Evolutionary conservation across 345 rosid genomes (phyloP).

Genomic region (Sisymbrium altissimum): DNA sequence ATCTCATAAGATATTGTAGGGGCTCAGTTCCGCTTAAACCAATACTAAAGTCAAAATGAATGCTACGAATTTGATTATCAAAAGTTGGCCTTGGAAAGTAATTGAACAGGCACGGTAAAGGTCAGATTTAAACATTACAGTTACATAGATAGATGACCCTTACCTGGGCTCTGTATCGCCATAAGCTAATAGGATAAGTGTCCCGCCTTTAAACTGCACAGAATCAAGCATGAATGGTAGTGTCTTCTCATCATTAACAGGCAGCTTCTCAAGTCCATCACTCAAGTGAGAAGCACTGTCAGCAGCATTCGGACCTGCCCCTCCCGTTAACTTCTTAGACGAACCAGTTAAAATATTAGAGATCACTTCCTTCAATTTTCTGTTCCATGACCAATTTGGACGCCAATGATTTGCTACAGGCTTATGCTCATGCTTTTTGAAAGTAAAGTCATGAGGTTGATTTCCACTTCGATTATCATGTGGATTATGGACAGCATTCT

Average conservation of each 20-base stretch:
- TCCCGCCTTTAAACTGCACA: slow-evolving; percentile 84
- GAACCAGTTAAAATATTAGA: slow-evolving; percentile 35
- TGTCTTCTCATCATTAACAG: slow-evolving; percentile 58
- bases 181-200: slow-evolving; percentile 72
- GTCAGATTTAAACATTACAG: background rate
- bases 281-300: slow-evolving; percentile 58
- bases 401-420: slow-evolving; percentile 36
- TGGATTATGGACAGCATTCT: slow-evolving; percentile 24
- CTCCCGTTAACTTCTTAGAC: slow-evolving; percentile 47
- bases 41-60: background rate
- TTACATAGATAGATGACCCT: slow-evolving; percentile 24
- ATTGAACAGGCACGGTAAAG: background rate
- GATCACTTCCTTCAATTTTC: slow-evolving; percentile 35
- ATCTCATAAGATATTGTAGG: background rate
- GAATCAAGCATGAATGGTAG: slow-evolving; percentile 88
- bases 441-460: slow-evolving; percentile 32
- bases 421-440: slow-evolving; percentile 37
- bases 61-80: background rate
- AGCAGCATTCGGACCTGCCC: slow-evolving; percentile 47
- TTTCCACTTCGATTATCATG: slow-evolving; percentile 36
- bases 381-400: slow-evolving; percentile 38
- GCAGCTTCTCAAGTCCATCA: slow-evolving; percentile 51
- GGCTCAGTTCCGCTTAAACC: background rate
- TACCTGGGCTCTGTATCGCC: slow-evolving; percentile 95
- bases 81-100: background rate